Conservation (phyloP, 306 rosid species). For the Vigna radiata region DNA sequence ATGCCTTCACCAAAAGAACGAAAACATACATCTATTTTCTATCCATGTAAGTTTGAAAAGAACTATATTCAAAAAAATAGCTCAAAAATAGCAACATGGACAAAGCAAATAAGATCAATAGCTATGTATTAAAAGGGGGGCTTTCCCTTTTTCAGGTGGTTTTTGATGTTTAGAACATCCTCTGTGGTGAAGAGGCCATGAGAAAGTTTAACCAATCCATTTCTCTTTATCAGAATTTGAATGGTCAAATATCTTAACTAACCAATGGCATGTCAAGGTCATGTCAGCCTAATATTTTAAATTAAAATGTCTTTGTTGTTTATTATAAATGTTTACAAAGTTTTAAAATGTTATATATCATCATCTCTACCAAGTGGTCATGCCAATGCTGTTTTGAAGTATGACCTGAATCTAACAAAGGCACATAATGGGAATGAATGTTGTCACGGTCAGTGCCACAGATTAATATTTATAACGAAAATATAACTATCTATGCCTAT, state of each 20-base stretch:
- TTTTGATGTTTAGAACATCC: neutral
- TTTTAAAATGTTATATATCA: too few species aligned
- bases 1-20: constrained; percentile 55
- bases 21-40: neutral
- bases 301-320: too few species aligned
- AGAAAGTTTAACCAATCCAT: neutral
- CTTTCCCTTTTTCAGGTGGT: neutral
- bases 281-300: neutral
- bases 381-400: neutral
- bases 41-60: neutral
- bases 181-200: neutral
- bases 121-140: neutral
- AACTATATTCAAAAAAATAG: neutral
- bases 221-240: neutral
- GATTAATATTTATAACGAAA: too few species aligned
- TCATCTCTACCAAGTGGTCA: neutral
- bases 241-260: neutral
- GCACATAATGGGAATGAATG: neutral
- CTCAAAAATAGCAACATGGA: neutral
- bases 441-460: too few species aligned
- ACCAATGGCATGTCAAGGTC: neutral
- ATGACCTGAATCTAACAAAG: neutral
- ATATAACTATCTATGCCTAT: too few species aligned
- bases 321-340: too few species aligned
- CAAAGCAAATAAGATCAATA: neutral